These are phyloP conservation scores for Verbascum thapsus DNA, from an alignment of 257 asterid species.

Conservation along the genomic window DNA sequence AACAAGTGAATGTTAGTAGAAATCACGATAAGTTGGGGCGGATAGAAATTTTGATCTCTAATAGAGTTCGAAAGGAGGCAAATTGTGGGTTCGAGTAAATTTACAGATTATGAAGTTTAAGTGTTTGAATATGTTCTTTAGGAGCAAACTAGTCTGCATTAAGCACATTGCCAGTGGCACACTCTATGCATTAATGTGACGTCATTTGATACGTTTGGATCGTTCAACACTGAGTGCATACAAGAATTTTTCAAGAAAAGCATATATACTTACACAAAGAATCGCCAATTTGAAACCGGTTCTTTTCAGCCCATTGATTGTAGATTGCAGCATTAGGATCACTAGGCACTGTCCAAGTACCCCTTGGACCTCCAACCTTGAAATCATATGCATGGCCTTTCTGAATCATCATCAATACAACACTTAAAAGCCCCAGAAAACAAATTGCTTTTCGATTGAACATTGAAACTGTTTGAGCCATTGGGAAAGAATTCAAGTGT, in stretches of 20 bases:
- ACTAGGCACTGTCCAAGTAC: conserved; percentile 52
- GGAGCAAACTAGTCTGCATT: too few relatives aligned
- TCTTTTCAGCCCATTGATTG: conserved; percentile 47
- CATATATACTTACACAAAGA: conserved; percentile 34
- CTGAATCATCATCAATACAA: conserved; percentile 43
- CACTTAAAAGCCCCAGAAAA: conserved; percentile 28
- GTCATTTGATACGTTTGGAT: too few relatives aligned
- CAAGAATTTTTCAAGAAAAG: not conserved
- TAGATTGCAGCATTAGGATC: conserved; percentile 44
- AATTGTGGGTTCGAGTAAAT: too few relatives aligned
- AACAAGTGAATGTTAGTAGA: too few relatives aligned
- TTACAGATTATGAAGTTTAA: too few relatives aligned
- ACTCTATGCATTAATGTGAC: too few relatives aligned
- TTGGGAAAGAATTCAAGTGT: conserved; percentile 17
- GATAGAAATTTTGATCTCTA: too few relatives aligned
- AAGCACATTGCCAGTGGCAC: too few relatives aligned
- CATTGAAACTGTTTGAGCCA: conserved; percentile 36
- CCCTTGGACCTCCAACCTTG: conserved; percentile 55
- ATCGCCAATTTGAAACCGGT: conserved; percentile 44
- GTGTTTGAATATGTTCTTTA: too few relatives aligned
- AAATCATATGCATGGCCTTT: conserved; percentile 43
- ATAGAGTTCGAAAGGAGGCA: too few relatives aligned
- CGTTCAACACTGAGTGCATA: too few relatives aligned
- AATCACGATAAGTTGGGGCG: too few relatives aligned
- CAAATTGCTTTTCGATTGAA: conserved; percentile 13